These are phyloP conservation scores for Polysphondylium violaceum DNA, from an alignment of 78 protist species.

Conservation along the genomic window DNA sequence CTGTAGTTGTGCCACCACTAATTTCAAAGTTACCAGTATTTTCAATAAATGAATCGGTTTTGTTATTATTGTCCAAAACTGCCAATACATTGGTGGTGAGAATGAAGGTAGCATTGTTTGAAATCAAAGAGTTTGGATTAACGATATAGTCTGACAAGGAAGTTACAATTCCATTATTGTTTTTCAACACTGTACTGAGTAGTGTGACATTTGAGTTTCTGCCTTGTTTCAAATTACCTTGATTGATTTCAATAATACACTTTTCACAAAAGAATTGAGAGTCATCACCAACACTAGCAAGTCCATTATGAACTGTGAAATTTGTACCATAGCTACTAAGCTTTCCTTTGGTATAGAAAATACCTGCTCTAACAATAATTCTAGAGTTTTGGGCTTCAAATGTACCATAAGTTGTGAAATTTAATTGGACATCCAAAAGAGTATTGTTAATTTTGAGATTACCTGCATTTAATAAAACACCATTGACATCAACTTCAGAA, in stretches of 20 bases:
- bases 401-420: too few relatives aligned
- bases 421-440: too few relatives aligned
- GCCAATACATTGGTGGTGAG: conserved; percentile 5
- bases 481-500: too few relatives aligned
- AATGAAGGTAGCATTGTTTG: conserved; percentile 1
- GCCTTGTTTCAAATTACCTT: background rate
- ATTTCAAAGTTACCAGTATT: conserved; percentile 10
- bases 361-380: too few relatives aligned
- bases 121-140: background rate
- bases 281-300: too few relatives aligned
- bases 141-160: background rate
- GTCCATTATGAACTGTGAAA: too few relatives aligned
- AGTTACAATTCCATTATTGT: background rate
- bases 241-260: background rate
- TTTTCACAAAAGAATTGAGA: too few relatives aligned
- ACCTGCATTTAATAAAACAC: too few relatives aligned
- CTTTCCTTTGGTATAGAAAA: too few relatives aligned
- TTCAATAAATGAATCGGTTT: conserved; percentile 1
- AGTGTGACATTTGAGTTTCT: background rate
- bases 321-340: too few relatives aligned
- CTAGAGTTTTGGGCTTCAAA: too few relatives aligned
- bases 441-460: too few relatives aligned
- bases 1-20: background rate
- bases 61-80: background rate
- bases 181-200: background rate